Evolutionary conservation across 805 yeast genomes (phyloP).

Genomic region (Metschnikowia drakensbergensis): DNA sequence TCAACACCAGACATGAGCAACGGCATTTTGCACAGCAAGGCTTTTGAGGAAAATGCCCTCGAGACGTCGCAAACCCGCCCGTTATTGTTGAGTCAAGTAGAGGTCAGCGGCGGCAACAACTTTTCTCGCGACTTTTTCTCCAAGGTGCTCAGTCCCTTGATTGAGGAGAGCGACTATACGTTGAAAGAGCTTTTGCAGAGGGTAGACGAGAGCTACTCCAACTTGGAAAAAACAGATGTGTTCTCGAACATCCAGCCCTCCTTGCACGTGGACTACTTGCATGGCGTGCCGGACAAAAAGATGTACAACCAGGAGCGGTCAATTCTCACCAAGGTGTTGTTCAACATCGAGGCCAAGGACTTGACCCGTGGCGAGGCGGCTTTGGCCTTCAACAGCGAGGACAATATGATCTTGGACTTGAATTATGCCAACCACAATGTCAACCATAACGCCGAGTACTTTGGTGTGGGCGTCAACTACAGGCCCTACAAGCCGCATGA

Average conservation of each 20-base stretch:
- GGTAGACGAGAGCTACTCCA: slow-evolving; percentile 30
- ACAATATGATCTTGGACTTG: slow-evolving; percentile 34
- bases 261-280: slow-evolving; percentile 39
- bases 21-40: slow-evolving; percentile 11
- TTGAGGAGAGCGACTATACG: slow-evolving; percentile 40
- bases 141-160: slow-evolving; percentile 43
- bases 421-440: slow-evolving; percentile 42
- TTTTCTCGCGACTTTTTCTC: slow-evolving; percentile 45
- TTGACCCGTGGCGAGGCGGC: slow-evolving; percentile 33
- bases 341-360: slow-evolving; percentile 39
- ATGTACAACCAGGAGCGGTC: slow-evolving; percentile 37
- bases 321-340: slow-evolving; percentile 43
- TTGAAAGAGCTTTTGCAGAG: slow-evolving; percentile 37
- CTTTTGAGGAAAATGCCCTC: slow-evolving; percentile 30
- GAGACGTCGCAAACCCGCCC: slow-evolving; percentile 32
- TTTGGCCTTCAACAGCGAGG: slow-evolving; percentile 36
- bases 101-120: slow-evolving; percentile 40
- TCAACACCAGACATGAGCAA: neutral
- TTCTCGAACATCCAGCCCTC: slow-evolving; percentile 39
- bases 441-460: slow-evolving; percentile 48
- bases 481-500: slow-evolving; percentile 52
- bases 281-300: slow-evolving; percentile 22
- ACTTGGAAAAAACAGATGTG: slow-evolving; percentile 42
- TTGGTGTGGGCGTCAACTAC: slow-evolving; percentile 47
- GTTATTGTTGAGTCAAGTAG: slow-evolving; percentile 33